Evolutionary conservation across 1,139 yeast genomes (phyloP).

Genomic region (Yamadazyma trypodendri): DNA sequence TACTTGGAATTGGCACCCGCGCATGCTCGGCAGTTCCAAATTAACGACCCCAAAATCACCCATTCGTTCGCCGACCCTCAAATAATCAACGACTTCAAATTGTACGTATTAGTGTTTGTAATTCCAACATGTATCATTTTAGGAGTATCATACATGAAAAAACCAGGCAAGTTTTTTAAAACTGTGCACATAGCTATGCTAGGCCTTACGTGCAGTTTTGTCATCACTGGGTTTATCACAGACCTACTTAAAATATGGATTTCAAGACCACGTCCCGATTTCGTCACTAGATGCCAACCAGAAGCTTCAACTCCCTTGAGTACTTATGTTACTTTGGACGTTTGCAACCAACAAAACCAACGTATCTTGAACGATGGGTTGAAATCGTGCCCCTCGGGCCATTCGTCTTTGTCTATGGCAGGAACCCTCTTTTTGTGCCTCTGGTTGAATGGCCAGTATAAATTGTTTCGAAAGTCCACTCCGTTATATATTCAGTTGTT

Average conservation of each 20-base stretch:
- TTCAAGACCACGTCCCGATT: slow-evolving; percentile 49
- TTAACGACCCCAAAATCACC: slow-evolving; percentile 36
- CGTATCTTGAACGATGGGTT: slow-evolving; percentile 44
- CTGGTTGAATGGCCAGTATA: slow-evolving; percentile 43
- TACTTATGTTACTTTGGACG: slow-evolving; percentile 32
- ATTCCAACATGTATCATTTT: slow-evolving; percentile 22
- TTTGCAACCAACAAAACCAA: slow-evolving; percentile 38
- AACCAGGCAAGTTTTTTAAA: slow-evolving; percentile 10
- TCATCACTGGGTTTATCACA: slow-evolving; percentile 26
- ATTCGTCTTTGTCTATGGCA: slow-evolving; percentile 43
- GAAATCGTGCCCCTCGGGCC: slow-evolving; percentile 50
- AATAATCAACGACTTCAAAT: slow-evolving; percentile 34
- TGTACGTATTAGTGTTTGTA: slow-evolving; percentile 25
- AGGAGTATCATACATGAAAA: slow-evolving; percentile 6
- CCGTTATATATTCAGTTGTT: slow-evolving; percentile 15
- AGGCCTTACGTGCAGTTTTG: slow-evolving; percentile 25
- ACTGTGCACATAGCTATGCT: slow-evolving; percentile 24
- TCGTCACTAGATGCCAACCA: slow-evolving; percentile 43
- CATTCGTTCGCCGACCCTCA: slow-evolving; percentile 48
- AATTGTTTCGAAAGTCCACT: slow-evolving; percentile 12
- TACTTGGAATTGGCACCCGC: slow-evolving; percentile 41
- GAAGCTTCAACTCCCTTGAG: slow-evolving; percentile 27
- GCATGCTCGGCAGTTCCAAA: slow-evolving; percentile 33
- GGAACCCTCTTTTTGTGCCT: slow-evolving; percentile 38
- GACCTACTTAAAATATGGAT: slow-evolving; percentile 47